Conservation (phyloP, 352 stramenopile species). For the Pythium folliculosum region DNA sequence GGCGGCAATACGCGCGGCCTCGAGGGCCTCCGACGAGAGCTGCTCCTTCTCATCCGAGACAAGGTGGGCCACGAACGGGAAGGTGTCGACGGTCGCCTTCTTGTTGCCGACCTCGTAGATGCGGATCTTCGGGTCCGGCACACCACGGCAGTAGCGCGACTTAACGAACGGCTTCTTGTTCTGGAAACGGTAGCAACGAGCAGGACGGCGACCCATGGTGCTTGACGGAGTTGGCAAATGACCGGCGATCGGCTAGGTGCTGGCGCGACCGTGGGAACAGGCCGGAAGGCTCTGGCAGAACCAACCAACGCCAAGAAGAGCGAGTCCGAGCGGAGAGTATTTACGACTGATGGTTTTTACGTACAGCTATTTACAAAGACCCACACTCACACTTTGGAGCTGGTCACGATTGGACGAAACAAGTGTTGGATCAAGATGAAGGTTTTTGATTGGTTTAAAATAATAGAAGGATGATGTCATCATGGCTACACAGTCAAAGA, state of each 20-base stretch:
- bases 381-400: neutral
- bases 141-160: constrained; percentile 99
- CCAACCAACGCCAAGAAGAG: constrained; percentile 10
- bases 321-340: neutral
- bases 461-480: neutral
- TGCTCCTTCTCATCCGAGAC: constrained; percentile 93
- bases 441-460: neutral
- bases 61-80: constrained; percentile 98
- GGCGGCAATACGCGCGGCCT: constrained; percentile 97
- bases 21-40: constrained; percentile 97
- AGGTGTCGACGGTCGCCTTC: constrained; percentile 97
- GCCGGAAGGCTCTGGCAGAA: neutral
- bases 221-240: constrained; percentile 16
- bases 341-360: constrained; percentile 5
- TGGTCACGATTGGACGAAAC: neutral
- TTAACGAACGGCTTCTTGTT: constrained; percentile 99
- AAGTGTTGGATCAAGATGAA: neutral
- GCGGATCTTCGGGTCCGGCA: constrained; percentile 96
- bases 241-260: neutral
- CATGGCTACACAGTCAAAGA: constrained; percentile 1
- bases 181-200: constrained; percentile 99
- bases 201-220: constrained; percentile 83
- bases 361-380: neutral
- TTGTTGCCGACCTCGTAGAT: constrained; percentile 99
- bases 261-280: neutral